Conservation (phyloP, 2,329 filamentous ascomycete species). For the Fusarium sp. region DNA sequence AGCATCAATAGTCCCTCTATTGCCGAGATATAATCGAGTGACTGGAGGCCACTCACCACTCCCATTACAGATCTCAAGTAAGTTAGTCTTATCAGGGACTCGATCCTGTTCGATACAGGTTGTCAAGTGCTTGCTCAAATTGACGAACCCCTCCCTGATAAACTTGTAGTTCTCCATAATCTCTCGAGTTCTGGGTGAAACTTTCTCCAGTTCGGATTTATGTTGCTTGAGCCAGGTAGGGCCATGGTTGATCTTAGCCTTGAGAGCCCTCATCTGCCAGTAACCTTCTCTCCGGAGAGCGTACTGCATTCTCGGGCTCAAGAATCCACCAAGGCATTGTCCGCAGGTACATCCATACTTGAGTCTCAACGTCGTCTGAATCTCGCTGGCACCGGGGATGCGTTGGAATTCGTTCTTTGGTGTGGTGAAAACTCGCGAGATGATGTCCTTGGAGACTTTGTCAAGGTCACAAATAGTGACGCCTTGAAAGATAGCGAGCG, state of each 20-base stretch:
- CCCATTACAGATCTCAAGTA: background rate
- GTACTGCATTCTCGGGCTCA: background rate
- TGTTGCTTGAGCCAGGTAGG: background rate
- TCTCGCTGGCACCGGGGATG: background rate
- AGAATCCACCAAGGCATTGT: background rate
- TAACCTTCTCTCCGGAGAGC: background rate
- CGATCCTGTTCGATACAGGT: background rate
- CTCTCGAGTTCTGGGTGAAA: background rate
- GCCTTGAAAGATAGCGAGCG: background rate
- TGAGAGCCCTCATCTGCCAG: background rate
- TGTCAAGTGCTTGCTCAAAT: background rate
- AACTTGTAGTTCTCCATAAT: background rate
- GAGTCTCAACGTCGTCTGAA: background rate
- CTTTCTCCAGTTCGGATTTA: background rate
- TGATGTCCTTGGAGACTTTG: background rate
- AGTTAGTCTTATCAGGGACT: background rate
- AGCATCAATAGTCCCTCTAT: background rate
- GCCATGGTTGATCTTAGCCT: background rate
- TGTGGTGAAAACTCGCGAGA: background rate
- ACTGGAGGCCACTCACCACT: background rate
- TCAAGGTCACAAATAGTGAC: background rate
- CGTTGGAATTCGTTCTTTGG: background rate
- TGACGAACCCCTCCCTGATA: background rate
- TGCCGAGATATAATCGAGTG: background rate
- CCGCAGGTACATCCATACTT: background rate